Percentiles rank a stretch among this genome's conserved stretches.
Evolutionary conservation across 2,329 filamentous ascomycete species (phyloP).

Genomic region (Colletotrichum brevisporum): DNA sequence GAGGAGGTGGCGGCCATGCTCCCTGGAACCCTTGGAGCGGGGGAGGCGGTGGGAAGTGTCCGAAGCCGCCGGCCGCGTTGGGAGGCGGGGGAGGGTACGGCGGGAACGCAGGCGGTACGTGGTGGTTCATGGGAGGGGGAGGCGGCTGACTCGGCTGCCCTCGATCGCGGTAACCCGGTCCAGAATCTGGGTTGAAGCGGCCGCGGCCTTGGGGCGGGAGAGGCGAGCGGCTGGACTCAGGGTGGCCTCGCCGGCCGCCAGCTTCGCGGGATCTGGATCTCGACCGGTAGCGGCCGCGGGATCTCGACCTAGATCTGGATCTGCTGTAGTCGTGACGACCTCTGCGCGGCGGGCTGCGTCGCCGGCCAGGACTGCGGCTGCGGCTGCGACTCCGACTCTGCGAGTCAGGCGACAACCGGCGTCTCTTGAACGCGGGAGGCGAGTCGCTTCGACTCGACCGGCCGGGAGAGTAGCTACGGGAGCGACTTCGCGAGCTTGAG

Average conservation of each 20-base stretch:
- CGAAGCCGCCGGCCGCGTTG: slow-evolving; percentile 44
- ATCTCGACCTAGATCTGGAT: slow-evolving; percentile 46
- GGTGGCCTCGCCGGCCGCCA: slow-evolving; percentile 32
- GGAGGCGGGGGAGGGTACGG: slow-evolving; percentile 43
- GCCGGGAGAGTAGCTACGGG: slow-evolving; percentile 45
- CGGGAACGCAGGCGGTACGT: slow-evolving; percentile 20
- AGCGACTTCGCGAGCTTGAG: slow-evolving; percentile 50
- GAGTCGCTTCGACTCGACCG: slow-evolving; percentile 51
- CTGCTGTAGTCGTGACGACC: slow-evolving; percentile 44
- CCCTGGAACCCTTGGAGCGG: slow-evolving; percentile 57
- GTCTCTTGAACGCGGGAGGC: slow-evolving; percentile 56
- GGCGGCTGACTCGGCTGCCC: slow-evolving; percentile 33
- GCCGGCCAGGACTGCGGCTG: slow-evolving; percentile 48
- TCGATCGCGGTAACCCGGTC: slow-evolving; percentile 4
- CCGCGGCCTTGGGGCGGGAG: slow-evolving; percentile 27
- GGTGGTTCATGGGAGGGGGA: slow-evolving; percentile 45
- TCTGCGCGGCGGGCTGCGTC: slow-evolving; percentile 37
- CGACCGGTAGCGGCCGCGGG: slow-evolving; percentile 35
- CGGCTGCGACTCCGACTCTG: slow-evolving; percentile 47
- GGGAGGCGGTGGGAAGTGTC: slow-evolving; percentile 51
- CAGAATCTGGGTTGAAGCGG: slow-evolving; percentile 27
- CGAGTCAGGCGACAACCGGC: slow-evolving; percentile 53
- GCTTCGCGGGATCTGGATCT: slow-evolving; percentile 42
- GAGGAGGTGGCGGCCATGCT: slow-evolving; percentile 57
- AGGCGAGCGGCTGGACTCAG: slow-evolving; percentile 23